These are phyloP conservation scores for Ophiocordyceps camponoti-leonardi DNA, from an alignment of 2,329 filamentous ascomycete genomes.

Conservation along the genomic window DNA sequence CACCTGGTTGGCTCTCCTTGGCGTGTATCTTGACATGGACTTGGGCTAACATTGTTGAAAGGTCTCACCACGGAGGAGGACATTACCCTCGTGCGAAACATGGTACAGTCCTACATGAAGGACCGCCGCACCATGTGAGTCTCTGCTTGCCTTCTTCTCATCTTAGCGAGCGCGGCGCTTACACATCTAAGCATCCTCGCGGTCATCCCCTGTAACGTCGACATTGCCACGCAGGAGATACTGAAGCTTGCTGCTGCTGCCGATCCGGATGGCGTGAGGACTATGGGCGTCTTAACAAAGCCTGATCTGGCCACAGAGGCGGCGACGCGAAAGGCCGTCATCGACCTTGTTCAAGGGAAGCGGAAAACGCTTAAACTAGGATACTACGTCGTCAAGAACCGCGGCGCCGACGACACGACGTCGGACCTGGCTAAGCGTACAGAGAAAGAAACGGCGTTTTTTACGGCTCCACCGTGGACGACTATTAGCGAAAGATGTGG, in stretches of 20 bases:
- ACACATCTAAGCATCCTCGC: conserved; percentile 20
- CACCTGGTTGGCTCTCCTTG: conserved; percentile 3
- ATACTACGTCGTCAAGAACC: conserved; percentile 31
- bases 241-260: conserved; percentile 16
- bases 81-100: conserved; percentile 24
- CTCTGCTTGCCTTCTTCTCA: background rate
- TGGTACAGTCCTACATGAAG: conserved; percentile 29
- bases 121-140: conserved; percentile 24
- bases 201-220: conserved; percentile 22
- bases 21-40: background rate
- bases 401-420: conserved; percentile 21
- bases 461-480: conserved; percentile 18
- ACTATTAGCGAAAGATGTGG: conserved; percentile 14
- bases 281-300: conserved; percentile 37
- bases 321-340: conserved; percentile 17
- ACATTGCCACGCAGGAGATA: conserved; percentile 24
- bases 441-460: conserved; percentile 19
- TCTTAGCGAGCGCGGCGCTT: background rate
- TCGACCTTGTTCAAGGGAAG: conserved; percentile 23
- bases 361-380: conserved; percentile 24
- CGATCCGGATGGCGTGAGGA: conserved; percentile 23
- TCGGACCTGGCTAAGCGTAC: conserved; percentile 15
- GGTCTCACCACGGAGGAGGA: conserved; percentile 26
- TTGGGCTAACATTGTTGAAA: conserved; percentile 2
- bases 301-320: conserved; percentile 34